Conservation (phyloP, 1,284 basidiomycete species). For the Ceratobasidium sp. region DNA sequence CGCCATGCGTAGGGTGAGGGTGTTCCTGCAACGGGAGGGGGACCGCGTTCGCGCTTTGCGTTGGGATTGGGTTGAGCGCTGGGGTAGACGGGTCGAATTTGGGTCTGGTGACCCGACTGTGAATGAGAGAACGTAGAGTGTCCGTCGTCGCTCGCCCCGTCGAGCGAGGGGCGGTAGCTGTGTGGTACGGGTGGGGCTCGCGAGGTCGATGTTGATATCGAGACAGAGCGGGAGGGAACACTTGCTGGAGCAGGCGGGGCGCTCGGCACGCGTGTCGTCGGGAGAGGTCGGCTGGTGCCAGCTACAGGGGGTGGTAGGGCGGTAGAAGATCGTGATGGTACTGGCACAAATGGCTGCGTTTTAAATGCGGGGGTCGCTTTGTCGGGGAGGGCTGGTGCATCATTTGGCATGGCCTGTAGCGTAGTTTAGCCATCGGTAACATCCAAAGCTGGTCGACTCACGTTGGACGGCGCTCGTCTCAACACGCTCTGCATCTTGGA, state of each 20-base stretch:
- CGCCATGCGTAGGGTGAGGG: conserved; percentile 42
- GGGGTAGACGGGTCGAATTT: background rate
- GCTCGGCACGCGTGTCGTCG: background rate
- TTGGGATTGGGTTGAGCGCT: background rate
- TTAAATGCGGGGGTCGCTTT: background rate
- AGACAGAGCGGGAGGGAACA: background rate
- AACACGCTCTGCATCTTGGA: conserved; percentile 44
- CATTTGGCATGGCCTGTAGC: background rate
- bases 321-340: conserved; percentile 14
- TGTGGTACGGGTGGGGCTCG: background rate
- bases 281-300: background rate
- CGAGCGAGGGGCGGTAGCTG: conserved; percentile 28
- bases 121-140: conserved; percentile 35
- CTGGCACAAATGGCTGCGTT: background rate
- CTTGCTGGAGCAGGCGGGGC: background rate
- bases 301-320: background rate
- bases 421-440: background rate
- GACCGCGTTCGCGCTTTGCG: conserved; percentile 33
- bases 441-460: background rate
- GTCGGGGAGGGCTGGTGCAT: background rate
- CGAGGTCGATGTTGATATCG: conserved; percentile 8
- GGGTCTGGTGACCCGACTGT: conserved; percentile 7
- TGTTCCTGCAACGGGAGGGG: conserved; percentile 33
- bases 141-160: conserved; percentile 30
- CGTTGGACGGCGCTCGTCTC: conserved; percentile 26